phyloP scores from a whole-genome alignment of 2,329 filamentous ascomycete species.

The Fulvia fulva region DNA sequence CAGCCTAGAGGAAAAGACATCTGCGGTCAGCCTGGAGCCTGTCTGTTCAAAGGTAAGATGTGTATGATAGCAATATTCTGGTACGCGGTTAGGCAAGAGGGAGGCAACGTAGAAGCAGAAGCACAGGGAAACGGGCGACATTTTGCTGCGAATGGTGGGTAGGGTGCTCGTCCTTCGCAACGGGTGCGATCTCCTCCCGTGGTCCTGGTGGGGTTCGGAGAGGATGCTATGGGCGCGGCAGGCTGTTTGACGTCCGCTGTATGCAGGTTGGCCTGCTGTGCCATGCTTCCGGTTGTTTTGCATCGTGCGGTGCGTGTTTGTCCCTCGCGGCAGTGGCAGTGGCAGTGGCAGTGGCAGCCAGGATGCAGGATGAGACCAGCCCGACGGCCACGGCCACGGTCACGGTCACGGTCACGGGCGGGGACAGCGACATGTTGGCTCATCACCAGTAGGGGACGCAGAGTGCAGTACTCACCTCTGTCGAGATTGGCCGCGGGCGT shows the following conservation, averaged over 20 bases:
- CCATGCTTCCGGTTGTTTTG: constrained; percentile 21
- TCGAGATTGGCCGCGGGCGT: constrained; percentile 13
- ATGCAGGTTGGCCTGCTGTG: constrained; percentile 22
- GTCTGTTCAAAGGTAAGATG: constrained; percentile 16
- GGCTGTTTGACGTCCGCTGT: constrained; percentile 19
- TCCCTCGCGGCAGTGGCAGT: constrained; percentile 20
- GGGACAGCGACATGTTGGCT: background rate
- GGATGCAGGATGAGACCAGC: constrained; percentile 4
- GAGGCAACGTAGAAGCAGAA: constrained; percentile 4
- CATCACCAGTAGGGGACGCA: constrained; percentile 3
- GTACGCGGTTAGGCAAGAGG: constrained; percentile 6
- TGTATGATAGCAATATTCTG: constrained; percentile 18
- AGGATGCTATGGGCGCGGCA: constrained; percentile 10
- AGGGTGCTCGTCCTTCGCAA: background rate
- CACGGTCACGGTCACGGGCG: too few relatives aligned
- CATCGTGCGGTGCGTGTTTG: constrained; percentile 18
- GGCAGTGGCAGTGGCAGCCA: too few relatives aligned
- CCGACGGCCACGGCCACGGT: constrained; percentile 1
- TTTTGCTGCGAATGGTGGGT: background rate
- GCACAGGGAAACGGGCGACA: background rate
- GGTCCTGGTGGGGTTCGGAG: constrained; percentile 12
- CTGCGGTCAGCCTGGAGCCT: constrained; percentile 24
- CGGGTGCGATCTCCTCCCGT: constrained; percentile 4
- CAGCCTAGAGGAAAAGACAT: constrained; percentile 25
- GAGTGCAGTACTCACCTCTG: constrained; percentile 14